Base-by-base conservation (phyloP, 2,329 filamentous ascomycete species). In the Cryphonectria parasitica region DNA sequence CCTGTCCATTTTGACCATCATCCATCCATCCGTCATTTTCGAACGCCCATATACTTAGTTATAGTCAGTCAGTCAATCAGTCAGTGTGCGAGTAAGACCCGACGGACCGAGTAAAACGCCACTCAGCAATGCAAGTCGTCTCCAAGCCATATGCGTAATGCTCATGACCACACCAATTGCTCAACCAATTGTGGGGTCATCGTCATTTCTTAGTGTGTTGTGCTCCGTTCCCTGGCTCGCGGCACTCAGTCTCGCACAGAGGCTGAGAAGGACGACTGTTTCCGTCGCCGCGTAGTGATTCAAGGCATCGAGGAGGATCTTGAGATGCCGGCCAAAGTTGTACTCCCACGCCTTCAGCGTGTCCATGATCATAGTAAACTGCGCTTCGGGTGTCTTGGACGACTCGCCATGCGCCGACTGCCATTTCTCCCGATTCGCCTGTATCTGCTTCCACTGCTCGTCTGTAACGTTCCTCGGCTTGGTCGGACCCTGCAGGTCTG, bases 281-380 rank as follows among this genome's bases (percentile, higher is more conserved):
- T 99, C 96, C 0, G 96, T 98, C 0, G 96, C 96, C 2, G 96
- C 96, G 76, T 98, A 97, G 80, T 98, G 97, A 76, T 99, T 98
- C 73, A 99, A 86, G 72, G 94, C 95, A 79, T 98, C 96, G 52
- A 98, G 89, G 76, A 99, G 81, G 75, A 98, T 97, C 83, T 97
- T 95, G 76, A 99, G 82, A 81, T 98, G 95, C 63, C 94, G 86
- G 70, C 92, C 92, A 79, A 99, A 99, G 78, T 97, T 97, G 74
- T 91, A 90, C 80, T 99, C 96, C 84, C 97, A 98, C 81, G 95
- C 94, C 77, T 90, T 89, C 72, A 99, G 88, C 71, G 95, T 94
- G 74, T 97, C 95, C 71, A 87, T 88, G 45, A 97, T 86, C 82
- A 91, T 77, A 15, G 83, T 78, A 67, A 83, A 80, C 58, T 81